A percentile compares a stretch with the other conserved stretches of the same genome.
phyloP scores from a whole-genome alignment of 306 rosid species.

The Adenanthera pavonina region DNA sequence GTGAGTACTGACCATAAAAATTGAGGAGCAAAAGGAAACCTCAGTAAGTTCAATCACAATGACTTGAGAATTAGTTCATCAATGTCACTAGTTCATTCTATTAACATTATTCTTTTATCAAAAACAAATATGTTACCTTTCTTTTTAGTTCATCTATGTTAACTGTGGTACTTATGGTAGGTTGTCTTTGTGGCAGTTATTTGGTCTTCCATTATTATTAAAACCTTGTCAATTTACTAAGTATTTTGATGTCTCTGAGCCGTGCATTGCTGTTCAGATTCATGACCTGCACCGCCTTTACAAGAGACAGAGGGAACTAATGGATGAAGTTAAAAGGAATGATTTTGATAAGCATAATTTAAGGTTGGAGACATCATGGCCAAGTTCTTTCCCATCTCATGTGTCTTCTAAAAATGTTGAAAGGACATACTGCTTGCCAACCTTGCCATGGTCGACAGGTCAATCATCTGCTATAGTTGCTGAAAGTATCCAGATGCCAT shows the following conservation, averaged over 20 bases:
- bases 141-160: constrained; percentile 15
- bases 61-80: neutral
- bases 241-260: constrained; percentile 20
- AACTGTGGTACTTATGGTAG: constrained; percentile 15
- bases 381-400: constrained; percentile 48
- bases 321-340: constrained; percentile 60
- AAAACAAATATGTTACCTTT: neutral
- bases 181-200: constrained; percentile 25
- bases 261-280: constrained; percentile 58
- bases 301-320: constrained; percentile 71
- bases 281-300: constrained; percentile 86
- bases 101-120: neutral
- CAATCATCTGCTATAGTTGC: constrained; percentile 46
- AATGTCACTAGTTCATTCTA: constrained; percentile 7
- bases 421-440: constrained; percentile 40
- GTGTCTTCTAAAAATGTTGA: constrained; percentile 39
- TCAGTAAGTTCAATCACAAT: constrained; percentile 17
- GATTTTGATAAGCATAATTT: constrained; percentile 45
- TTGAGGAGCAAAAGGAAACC: constrained; percentile 10
- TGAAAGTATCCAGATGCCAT: constrained; percentile 45
- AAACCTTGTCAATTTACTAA: constrained; percentile 19
- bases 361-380: constrained; percentile 49
- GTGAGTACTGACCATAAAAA: neutral
- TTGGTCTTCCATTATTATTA: constrained; percentile 28
- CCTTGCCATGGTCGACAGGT: constrained; percentile 49